These are phyloP conservation scores for Zygnema cylindricum DNA, from an alignment of 139 green algal genomes.

Conservation along the genomic window DNA sequence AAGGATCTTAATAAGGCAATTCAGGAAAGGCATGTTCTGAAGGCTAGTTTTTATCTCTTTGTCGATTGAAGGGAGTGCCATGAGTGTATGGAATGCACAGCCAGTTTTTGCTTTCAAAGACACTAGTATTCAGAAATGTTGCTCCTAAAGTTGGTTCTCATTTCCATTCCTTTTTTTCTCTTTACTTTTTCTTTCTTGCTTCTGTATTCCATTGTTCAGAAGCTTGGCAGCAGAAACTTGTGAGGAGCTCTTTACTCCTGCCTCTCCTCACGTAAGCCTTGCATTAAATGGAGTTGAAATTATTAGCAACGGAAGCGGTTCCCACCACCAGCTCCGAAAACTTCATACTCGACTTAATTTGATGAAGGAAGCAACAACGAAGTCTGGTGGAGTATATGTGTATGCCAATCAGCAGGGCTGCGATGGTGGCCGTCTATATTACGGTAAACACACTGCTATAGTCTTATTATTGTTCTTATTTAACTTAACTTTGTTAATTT, in stretches of 20 bases:
- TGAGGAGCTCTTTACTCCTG: constrained; percentile 96
- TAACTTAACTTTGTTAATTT: no score
- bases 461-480: no score
- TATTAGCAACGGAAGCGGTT: constrained; percentile 91
- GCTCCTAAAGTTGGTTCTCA: not conserved
- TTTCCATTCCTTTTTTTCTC: not conserved
- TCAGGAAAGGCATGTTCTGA: no score
- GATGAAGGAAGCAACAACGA: constrained; percentile 82
- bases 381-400: constrained; percentile 93
- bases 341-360: constrained; percentile 86
- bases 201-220: constrained; percentile 17
- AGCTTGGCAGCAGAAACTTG: constrained; percentile 83
- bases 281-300: constrained; percentile 84
- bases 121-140: no score
- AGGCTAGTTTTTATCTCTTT: no score
- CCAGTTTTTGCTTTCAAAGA: no score
- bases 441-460: constrained; percentile 68
- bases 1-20: no score
- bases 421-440: constrained; percentile 95
- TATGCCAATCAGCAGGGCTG: constrained; percentile 98
- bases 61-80: no score
- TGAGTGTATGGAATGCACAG: no score
- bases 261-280: constrained; percentile 66
- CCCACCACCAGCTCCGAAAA: constrained; percentile 86
- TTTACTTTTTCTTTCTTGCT: not conserved